These are phyloP conservation scores for Fusarium caatingaense DNA, from an alignment of 2,329 filamentous ascomycete genomes.

Conservation along the genomic window DNA sequence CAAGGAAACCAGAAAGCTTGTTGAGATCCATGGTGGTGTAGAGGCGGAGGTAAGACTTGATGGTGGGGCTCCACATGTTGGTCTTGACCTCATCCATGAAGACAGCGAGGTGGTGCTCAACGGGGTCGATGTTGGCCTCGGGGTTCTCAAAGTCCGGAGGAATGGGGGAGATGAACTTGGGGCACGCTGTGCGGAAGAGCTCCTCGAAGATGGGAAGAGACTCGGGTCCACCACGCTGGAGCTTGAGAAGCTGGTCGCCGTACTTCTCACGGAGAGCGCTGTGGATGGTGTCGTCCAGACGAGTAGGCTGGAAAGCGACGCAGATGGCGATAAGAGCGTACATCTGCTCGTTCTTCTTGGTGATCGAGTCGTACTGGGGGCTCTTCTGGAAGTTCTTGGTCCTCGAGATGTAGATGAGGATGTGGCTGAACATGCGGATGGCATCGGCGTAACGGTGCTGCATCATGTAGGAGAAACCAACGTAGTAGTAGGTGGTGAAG, in stretches of 20 bases:
- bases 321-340: constrained; percentile 99
- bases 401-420: constrained; percentile 96
- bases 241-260: constrained; percentile 95
- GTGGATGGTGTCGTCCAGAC: constrained; percentile 99
- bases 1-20: constrained; percentile 97
- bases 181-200: constrained; percentile 96
- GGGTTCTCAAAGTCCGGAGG: constrained; percentile 98
- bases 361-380: constrained; percentile 96
- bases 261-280: constrained; percentile 98
- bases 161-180: constrained; percentile 98
- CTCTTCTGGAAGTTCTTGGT: constrained; percentile 99
- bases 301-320: constrained; percentile 95
- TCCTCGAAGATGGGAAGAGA: constrained; percentile 97
- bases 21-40: constrained; percentile 99
- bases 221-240: constrained; percentile 96
- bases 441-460: constrained; percentile 99
- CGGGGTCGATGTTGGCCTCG: constrained; percentile 92
- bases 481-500: constrained; percentile 99
- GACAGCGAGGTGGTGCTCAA: constrained; percentile 95
- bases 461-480: constrained; percentile 99
- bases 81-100: constrained; percentile 99
- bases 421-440: constrained; percentile 99
- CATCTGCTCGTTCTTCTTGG: constrained; percentile 99
- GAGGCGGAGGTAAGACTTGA: constrained; percentile 98
- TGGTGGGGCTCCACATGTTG: constrained; percentile 96